Evolutionary conservation across 2,329 filamentous ascomycete species (phyloP), one percentile per base, ranked within the genome.

Genomic region (Periconia sp.): DNA sequence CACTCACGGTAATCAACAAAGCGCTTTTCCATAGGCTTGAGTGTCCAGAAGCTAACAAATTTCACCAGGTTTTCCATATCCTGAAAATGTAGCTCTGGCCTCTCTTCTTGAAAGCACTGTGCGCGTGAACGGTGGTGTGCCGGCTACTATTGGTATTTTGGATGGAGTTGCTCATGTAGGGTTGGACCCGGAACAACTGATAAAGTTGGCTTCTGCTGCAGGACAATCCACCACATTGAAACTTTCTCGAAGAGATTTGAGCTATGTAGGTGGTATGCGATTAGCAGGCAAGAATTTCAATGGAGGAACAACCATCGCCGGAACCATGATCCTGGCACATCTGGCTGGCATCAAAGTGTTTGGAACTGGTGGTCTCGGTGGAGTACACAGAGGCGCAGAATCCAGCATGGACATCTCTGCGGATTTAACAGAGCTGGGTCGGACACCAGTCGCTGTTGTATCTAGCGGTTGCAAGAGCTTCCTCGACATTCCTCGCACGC

Each of bases 381-480:
- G 94, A 54, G 94, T 99, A 20, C 94, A 99, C 74, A 86, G 92
- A 43, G 92, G 91, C 50, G 94, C 87, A 45, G 88, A 97, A 71
- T 82, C 82, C 61, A 90, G 89, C 8, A 88, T 97, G 86, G 94
- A 99, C 71, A 85, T 99, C 57, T 97, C 93, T 56, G 93, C 94
- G 41, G 94, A 99, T 75, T 81, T 99, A 56, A 97, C 91, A 3
- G 94, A 97, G 79, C 84, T 99, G 47, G 92, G 94, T 15, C 84
- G 92, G 53, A 97, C 92, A 8, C 85, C 90, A 11, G 88, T 99
- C 49, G 88, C 92, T 23, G 92, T 99, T 2, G 81, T 99, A 49
- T 90, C 88, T 73, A 91, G 90, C 60, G 94, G 94, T 14, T 95
- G 91, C 77, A 99, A 99, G 77, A 94, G 93, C 57, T 97, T 99